phyloP scores from a whole-genome alignment of 257 asterid genomes.

The Euphrasia confusa region DNA sequence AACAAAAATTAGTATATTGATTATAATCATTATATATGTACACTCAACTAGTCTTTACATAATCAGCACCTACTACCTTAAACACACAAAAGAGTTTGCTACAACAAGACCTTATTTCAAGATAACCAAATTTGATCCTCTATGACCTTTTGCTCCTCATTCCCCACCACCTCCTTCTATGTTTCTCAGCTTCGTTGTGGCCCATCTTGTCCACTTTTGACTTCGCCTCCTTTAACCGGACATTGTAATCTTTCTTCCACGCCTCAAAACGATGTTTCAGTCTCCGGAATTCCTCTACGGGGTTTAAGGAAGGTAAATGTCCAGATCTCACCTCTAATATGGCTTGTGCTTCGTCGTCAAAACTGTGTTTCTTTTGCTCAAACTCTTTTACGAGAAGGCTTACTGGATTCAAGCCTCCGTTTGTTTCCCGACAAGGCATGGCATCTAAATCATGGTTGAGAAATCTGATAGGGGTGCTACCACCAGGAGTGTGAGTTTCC shows the following conservation, averaged over 20 bases:
- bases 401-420: constrained; percentile 43
- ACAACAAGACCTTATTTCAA: neutral
- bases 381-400: constrained; percentile 66
- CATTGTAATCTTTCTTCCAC: constrained; percentile 74
- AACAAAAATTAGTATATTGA: constrained; percentile 18
- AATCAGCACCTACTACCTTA: neutral
- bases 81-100: neutral
- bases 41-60: constrained; percentile 19
- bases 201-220: constrained; percentile 45
- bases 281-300: constrained; percentile 51
- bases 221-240: constrained; percentile 58
- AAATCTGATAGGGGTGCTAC: constrained; percentile 52
- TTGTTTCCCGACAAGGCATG: constrained; percentile 29
- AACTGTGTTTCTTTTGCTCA: constrained; percentile 55
- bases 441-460: constrained; percentile 35
- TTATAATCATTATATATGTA: constrained; percentile 9
- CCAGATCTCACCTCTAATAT: constrained; percentile 47
- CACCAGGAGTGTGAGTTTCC: constrained; percentile 63
- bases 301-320: constrained; percentile 32
- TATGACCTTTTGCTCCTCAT: constrained; percentile 33
- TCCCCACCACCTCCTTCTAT: constrained; percentile 73
- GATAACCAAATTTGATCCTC: neutral
- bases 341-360: constrained; percentile 52
- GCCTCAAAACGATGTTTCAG: constrained; percentile 57
- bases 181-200: constrained; percentile 49